Evolutionary conservation across 352 stramenopile species (phyloP).

Genomic region (Globisporangium irregulare): DNA sequence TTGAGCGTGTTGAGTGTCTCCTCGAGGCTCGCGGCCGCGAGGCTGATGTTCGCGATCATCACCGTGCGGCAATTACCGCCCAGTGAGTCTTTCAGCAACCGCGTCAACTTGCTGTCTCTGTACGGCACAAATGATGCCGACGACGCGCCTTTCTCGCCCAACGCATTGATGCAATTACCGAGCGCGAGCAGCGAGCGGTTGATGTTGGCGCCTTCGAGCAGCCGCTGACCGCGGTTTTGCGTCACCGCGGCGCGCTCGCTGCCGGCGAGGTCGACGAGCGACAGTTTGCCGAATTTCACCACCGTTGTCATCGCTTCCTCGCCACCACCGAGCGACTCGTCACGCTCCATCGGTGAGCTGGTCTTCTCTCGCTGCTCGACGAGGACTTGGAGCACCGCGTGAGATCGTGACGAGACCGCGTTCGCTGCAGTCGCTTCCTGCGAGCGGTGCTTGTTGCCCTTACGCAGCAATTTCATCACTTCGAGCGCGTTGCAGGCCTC

Average conservation of each 20-base stretch:
- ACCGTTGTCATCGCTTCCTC: slow-evolving; percentile 23
- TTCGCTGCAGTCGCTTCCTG: slow-evolving; percentile 90
- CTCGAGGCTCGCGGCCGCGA: slow-evolving; percentile 77
- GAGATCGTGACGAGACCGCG: slow-evolving; percentile 82
- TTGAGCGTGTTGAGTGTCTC: slow-evolving; percentile 94
- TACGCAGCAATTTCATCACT: slow-evolving; percentile 86
- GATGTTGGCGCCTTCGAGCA: slow-evolving; percentile 92
- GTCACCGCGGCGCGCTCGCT: slow-evolving; percentile 89
- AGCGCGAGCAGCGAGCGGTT: slow-evolving; percentile 89
- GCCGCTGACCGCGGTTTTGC: slow-evolving; percentile 80
- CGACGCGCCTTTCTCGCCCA: slow-evolving; percentile 70
- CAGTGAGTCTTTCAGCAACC: slow-evolving; percentile 88
- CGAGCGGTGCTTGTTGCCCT: slow-evolving; percentile 84
- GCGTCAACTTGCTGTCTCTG: slow-evolving; percentile 86
- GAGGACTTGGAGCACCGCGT: slow-evolving; percentile 86
- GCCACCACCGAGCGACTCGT: background rate
- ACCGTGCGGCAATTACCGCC: slow-evolving; percentile 92
- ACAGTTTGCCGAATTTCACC: slow-evolving; percentile 87
- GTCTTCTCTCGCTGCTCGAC: slow-evolving; percentile 66
- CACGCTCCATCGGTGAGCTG: slow-evolving; percentile 7
- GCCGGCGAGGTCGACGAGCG: slow-evolving; percentile 88
- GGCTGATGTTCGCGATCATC: slow-evolving; percentile 92
- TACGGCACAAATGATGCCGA: slow-evolving; percentile 82
- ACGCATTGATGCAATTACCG: slow-evolving; percentile 93
- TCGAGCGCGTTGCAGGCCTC: slow-evolving; percentile 69